phyloP scores from a whole-genome alignment of 257 asterid genomes.

The Nicotiana attenuata region DNA sequence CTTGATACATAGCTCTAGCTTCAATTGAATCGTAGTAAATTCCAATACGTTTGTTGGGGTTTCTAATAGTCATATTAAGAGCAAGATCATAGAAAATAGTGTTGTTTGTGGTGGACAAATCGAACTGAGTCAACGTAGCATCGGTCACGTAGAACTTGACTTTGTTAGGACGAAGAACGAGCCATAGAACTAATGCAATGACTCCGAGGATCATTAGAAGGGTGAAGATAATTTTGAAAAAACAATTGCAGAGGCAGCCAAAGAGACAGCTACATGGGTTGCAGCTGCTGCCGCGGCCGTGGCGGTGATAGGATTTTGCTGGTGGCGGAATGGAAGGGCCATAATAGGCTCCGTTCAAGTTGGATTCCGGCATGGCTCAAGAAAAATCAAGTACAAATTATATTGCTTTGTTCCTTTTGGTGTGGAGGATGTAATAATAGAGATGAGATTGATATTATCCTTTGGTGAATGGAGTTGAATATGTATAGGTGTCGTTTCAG shows the following conservation, averaged over 20 bases:
- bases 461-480: background rate
- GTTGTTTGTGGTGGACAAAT: conserved; percentile 28
- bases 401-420: background rate
- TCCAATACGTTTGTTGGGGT: conserved; percentile 81
- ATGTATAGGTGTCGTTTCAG: background rate
- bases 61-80: conserved; percentile 59
- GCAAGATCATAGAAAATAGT: conserved; percentile 61
- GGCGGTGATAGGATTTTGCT: conserved; percentile 44
- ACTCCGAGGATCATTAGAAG: conserved; percentile 43
- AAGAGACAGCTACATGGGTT: conserved; percentile 75
- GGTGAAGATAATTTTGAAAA: conserved; percentile 58
- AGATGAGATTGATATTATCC: background rate
- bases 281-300: conserved; percentile 53
- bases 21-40: conserved; percentile 76
- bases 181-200: conserved; percentile 39
- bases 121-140: conserved; percentile 37
- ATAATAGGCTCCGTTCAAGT: conserved; percentile 79
- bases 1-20: conserved; percentile 59
- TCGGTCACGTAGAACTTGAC: conserved; percentile 50
- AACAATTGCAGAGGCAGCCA: conserved; percentile 60
- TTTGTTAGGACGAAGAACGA: conserved; percentile 72
- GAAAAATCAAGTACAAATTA: background rate
- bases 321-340: conserved; percentile 78
- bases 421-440: background rate
- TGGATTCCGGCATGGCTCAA: background rate